A percentile compares a stretch with the other conserved stretches of the same genome.
phyloP scores from a whole-genome alignment of 768 basidiomycete genomes.

The Lactarius quietus region DNA sequence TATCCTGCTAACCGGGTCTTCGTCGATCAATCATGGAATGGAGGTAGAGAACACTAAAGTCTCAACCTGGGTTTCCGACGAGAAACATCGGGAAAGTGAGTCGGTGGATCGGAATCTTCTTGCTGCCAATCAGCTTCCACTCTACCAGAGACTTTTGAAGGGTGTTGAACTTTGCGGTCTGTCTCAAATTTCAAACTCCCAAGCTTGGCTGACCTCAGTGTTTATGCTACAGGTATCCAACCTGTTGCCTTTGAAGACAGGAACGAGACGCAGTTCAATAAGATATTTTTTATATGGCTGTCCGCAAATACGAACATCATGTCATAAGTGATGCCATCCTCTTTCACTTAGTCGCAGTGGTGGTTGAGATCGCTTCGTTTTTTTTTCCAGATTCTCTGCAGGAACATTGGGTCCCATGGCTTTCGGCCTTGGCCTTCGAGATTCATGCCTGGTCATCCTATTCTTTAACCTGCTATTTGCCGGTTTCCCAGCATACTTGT shows the following conservation, averaged over 20 bases:
- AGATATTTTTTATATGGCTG: too few relatives aligned
- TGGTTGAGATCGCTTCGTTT: neutral
- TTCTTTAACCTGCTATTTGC: constrained; percentile 42
- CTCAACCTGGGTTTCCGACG: neutral
- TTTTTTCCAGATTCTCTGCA: constrained; percentile 41
- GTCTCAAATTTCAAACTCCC: neutral
- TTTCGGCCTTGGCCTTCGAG: constrained; percentile 42
- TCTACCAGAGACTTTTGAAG: constrained; percentile 29
- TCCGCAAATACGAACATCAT: constrained; percentile 41
- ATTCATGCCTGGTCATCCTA: constrained; percentile 44
- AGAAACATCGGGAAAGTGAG: neutral
- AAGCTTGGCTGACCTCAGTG: neutral
- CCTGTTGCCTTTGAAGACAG: too few relatives aligned
- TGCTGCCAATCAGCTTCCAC: neutral
- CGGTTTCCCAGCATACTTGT: constrained; percentile 44
- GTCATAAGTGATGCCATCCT: constrained; percentile 30
- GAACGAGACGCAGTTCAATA: too few relatives aligned
- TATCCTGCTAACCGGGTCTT: too few relatives aligned
- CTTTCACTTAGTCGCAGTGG: neutral
- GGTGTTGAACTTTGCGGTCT: constrained; percentile 36
- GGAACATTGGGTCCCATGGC: constrained; percentile 45
- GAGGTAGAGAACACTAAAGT: neutral
- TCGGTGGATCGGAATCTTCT: neutral
- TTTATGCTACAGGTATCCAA: constrained; percentile 33
- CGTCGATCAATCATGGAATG: neutral